Evolutionary conservation across 139 green algal species (phyloP).

Genomic region (Asterochloris erici): DNA sequence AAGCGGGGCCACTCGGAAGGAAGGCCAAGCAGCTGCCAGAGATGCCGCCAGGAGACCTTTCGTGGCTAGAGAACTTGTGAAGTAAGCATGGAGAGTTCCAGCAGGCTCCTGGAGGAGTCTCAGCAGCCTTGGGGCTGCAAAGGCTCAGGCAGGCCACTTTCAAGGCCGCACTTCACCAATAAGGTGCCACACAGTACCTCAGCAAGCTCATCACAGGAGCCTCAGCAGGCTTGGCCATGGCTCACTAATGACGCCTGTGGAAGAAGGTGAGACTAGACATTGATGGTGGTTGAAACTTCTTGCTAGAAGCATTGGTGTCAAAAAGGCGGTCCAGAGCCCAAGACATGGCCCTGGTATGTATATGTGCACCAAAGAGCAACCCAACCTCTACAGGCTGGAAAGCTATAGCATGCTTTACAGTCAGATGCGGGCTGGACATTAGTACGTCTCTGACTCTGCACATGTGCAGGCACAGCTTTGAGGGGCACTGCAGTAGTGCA

Average conservation of each 20-base stretch:
- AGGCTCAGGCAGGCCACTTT: background rate
- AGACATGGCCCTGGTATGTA: slow-evolving; percentile 10
- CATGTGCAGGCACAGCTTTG: background rate
- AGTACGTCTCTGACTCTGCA: background rate
- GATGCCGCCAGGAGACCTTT: background rate
- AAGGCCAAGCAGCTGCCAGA: background rate
- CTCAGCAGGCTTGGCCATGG: background rate
- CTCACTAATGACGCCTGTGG: background rate
- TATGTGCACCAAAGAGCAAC: slow-evolving; percentile 11
- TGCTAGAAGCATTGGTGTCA: background rate
- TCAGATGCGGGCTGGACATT: slow-evolving; percentile 38
- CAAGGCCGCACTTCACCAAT: background rate
- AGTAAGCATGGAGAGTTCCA: background rate
- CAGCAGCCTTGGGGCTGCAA: background rate
- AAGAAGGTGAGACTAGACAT: background rate
- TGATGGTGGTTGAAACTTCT: background rate
- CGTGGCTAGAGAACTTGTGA: slow-evolving; percentile 7
- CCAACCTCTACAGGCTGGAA: slow-evolving; percentile 17
- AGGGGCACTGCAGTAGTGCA: background rate
- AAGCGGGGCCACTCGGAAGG: background rate
- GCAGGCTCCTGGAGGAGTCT: background rate
- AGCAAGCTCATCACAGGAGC: background rate
- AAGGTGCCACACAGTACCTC: background rate
- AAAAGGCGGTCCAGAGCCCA: slow-evolving; percentile 18
- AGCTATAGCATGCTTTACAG: slow-evolving; percentile 12